Conservation (phyloP, 495 filamentous ascomycete species). For the Bathelium albidoporum region DNA sequence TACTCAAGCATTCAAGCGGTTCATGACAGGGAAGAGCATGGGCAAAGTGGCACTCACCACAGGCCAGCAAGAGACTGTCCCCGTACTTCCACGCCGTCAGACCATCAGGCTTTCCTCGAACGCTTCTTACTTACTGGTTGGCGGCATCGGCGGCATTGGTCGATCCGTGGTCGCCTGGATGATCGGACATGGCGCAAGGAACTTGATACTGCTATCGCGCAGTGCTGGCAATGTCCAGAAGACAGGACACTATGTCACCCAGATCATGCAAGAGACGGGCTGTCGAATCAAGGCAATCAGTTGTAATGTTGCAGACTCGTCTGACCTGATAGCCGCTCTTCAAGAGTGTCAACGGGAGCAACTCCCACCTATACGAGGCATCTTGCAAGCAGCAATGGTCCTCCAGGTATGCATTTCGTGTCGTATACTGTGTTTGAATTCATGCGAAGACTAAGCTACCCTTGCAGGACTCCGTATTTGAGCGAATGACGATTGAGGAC, state of each 20-base stretch:
- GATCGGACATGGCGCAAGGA: slow-evolving; percentile 3
- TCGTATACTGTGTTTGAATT: background rate
- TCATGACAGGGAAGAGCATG: slow-evolving; percentile 44
- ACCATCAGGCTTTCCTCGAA: slow-evolving; percentile 4
- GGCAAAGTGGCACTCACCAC: slow-evolving; percentile 50
- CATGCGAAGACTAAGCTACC: background rate
- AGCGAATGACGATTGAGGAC: slow-evolving; percentile 2
- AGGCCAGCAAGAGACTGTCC: slow-evolving; percentile 12
- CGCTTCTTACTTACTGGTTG: slow-evolving; percentile 36
- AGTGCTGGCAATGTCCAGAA: background rate
- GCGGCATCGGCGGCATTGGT: slow-evolving; percentile 39
- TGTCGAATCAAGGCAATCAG: background rate
- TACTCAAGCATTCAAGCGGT: slow-evolving; percentile 44
- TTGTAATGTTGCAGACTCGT: background rate
- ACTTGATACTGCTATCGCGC: slow-evolving; percentile 6
- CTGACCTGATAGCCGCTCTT: background rate
- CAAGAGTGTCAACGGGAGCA: background rate
- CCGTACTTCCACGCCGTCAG: background rate
- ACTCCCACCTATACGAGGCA: slow-evolving; percentile 1
- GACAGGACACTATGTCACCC: background rate
- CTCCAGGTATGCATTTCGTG: slow-evolving; percentile 4
- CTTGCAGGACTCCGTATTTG: slow-evolving; percentile 6
- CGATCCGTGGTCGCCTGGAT: background rate
- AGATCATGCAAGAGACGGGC: background rate
- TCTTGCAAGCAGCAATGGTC: slow-evolving; percentile 11